Evolutionary conservation across 2,329 filamentous ascomycete genomes (phyloP), one percentile per base, ranked within the genome.

Genomic region (Pezicula carpinea): DNA sequence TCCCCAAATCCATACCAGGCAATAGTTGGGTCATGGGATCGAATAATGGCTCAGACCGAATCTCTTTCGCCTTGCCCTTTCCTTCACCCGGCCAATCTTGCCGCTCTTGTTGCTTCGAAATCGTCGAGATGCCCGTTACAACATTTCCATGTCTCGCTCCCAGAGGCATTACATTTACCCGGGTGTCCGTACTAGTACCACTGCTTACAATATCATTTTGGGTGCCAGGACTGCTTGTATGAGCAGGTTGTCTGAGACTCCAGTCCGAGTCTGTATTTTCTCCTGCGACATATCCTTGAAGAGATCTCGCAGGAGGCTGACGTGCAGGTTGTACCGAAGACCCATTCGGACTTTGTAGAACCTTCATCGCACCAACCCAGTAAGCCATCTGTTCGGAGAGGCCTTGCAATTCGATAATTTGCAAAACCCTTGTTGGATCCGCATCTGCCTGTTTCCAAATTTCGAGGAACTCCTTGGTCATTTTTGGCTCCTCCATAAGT

Each of bases 371-470:
- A 26, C 73, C 70, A 10, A 84, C 72, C 70, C 82, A 80, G 61
- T 80, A 79, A 10, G 70, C 69, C 29, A 87, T 70, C 42, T 77
- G 75, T 10, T 80, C 76, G 46, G 77, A 71, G 2, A 80, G 71
- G 4, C 76, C 73, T 55, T 85, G 81, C 32, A 79, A 74, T 33
- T 76, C 73, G 26, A 85, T 81, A 18, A 87, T 79, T 34, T 73
- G 69, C 3, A 84, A 54, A 21, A 87, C 79, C 49, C 72, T 74
- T 31, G 77, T 70, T 0, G 75, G 74, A 54, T 85, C 74, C 4
- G 82, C 82, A 36, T 74, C 73, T 1, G 81, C 80, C 46, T 77
- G 76, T 35, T 74, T 71, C 64, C 81, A 83, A 32, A 79, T 82
- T 46, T 70, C 72, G 54, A 76, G 68, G 63, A 69, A 79, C 59